Base-by-base conservation (phyloP, 805 yeast species). In the Sungouiozyma intestinalis region DNA sequence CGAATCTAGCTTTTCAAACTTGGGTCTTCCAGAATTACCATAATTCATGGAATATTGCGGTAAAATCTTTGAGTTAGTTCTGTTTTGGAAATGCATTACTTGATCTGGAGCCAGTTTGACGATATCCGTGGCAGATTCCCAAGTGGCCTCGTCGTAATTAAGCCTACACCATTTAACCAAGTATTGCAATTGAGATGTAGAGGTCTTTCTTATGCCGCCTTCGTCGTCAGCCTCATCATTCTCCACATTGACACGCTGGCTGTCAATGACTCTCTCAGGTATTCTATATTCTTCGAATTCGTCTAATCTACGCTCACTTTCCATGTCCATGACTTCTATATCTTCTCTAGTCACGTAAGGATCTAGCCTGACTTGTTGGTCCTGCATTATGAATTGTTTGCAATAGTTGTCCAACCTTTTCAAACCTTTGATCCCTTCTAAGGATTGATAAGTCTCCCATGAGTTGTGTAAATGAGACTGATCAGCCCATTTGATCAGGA, bases 111-210 rank as follows among this genome's bases (percentile, higher is more conserved):
- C 85, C 34, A 83, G 61, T 46, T 76, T 74, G 2, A 92, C 97
- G 50, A 92, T 86, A 48, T 77, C 81, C 40, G 79, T 81, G 1
- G 97, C 97, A 50, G 78, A 76, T 64, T 92, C 99, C 97, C 97
- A 92, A 4, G 97, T 86, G 45, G 95, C 85, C 53, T 85, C 94
- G 63, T 94, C 97, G 57, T 92, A 92, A 54, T 87, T 84, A 20
- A 92, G 71, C 42, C 97, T 74, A 57, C 79, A 81, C 98, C 98
- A 92, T 63, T 92, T 92, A 46, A 88, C 90, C 46, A 81, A 75
- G 62, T 92, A 92, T 57, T 80, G 81, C 47, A 92, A 69, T 42
- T 74, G 79, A 17, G 81, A 76, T 24, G 71, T 72, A 24, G 29
- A 24, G 11, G 29, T 24, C 29, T 24, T 24, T 24, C 29, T 24